These are phyloP conservation scores for Claviceps purpurea DNA, from an alignment of 2,329 filamentous ascomycete genomes.

Conservation along the genomic window DNA sequence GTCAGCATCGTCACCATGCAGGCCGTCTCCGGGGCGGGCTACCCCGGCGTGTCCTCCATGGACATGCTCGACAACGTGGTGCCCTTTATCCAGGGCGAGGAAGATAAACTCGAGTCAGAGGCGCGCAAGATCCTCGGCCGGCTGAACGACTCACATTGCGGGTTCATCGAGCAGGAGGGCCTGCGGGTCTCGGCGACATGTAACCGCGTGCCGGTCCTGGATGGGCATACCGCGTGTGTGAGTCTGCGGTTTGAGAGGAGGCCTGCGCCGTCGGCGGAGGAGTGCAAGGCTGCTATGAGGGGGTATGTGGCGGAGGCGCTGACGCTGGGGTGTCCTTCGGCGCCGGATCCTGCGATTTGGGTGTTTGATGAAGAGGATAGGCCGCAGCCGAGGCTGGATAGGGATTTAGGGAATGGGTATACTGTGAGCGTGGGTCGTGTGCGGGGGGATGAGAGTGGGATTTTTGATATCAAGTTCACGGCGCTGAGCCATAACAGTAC, in stretches of 20 bases:
- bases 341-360: conserved; percentile 66
- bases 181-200: conserved; percentile 77
- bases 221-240: conserved; percentile 92
- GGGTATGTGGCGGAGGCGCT: conserved; percentile 74
- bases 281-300: conserved; percentile 67
- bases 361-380: conserved; percentile 85
- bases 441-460: conserved; percentile 70
- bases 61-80: conserved; percentile 95
- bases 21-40: conserved; percentile 84
- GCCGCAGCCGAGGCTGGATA: conserved; percentile 81
- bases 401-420: conserved; percentile 75
- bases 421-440: conserved; percentile 83
- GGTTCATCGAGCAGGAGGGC: conserved; percentile 59
- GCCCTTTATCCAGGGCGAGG: conserved; percentile 83
- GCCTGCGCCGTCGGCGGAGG: conserved; percentile 58
- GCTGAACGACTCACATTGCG: conserved; percentile 57
- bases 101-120: conserved; percentile 92
- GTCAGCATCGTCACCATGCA: conserved; percentile 84
- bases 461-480: conserved; percentile 93
- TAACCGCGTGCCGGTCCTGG: conserved; percentile 87
- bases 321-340: conserved; percentile 72
- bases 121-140: conserved; percentile 84
- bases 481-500: conserved; percentile 70
- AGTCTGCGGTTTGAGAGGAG: conserved; percentile 69
- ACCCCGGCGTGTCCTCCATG: conserved; percentile 83